These are phyloP conservation scores for Hymenoscyphus salicellus DNA, from an alignment of 2,329 filamentous ascomycete genomes.

Conservation along the genomic window DNA sequence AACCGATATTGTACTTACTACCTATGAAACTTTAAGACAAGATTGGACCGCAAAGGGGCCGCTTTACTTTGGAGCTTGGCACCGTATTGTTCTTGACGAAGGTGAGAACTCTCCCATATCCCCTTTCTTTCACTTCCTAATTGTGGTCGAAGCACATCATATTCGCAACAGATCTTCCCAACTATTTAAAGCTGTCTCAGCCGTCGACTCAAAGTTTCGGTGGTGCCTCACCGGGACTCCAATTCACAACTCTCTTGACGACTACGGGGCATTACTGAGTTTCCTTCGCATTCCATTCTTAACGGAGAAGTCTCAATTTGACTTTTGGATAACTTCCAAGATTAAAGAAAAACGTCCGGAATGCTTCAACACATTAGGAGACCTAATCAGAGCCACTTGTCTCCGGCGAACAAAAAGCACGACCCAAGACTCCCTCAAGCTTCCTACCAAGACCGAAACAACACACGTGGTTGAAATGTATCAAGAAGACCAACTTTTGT, in stretches of 20 bases:
- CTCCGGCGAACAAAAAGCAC: background rate
- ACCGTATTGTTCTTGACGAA: too few species aligned
- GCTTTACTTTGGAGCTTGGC: too few species aligned
- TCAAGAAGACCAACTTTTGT: background rate
- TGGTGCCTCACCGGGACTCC: conserved; percentile 29
- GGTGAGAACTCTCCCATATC: too few species aligned
- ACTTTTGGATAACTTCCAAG: background rate
- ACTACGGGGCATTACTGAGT: conserved; percentile 33
- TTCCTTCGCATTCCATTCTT: background rate
- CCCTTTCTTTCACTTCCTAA: too few species aligned
- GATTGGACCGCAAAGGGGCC: too few species aligned
- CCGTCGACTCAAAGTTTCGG: conserved; percentile 26
- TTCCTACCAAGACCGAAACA: background rate
- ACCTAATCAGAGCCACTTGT: background rate
- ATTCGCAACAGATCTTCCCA: too few species aligned
- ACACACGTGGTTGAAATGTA: background rate
- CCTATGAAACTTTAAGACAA: too few species aligned
- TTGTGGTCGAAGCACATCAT: too few species aligned
- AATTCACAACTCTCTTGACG: conserved; percentile 36
- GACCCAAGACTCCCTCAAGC: background rate
- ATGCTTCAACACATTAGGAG: background rate
- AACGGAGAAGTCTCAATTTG: background rate
- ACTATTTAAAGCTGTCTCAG: too few species aligned
- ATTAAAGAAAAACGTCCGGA: background rate
- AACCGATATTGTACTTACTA: too few species aligned